Percentiles rank a stretch among this genome's conserved stretches.
These are phyloP conservation scores for Drosera capensis DNA, from an alignment of 148 eudicot genomes.

Conservation along the genomic window DNA sequence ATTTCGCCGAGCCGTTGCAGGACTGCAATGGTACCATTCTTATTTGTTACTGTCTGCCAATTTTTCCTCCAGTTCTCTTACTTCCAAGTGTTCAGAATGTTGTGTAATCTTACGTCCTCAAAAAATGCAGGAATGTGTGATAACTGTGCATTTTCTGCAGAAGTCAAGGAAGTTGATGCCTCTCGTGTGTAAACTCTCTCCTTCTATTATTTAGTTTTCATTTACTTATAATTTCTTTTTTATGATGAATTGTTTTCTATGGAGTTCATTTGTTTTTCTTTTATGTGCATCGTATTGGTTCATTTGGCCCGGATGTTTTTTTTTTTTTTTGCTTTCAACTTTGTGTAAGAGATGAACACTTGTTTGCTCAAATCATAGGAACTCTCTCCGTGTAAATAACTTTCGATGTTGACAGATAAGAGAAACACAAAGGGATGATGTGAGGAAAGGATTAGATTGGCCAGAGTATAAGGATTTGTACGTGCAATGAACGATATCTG, in stretches of 20 bases:
- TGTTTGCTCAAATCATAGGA: no score
- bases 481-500: no score
- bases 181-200: constrained; percentile 33
- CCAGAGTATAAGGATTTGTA: no score
- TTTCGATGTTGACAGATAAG: no score
- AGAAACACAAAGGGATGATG: no score
- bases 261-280: not conserved
- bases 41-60: not conserved
- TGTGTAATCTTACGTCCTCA: constrained; percentile 2
- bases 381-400: no score
- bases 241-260: not conserved
- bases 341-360: no score
- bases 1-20: constrained; percentile 85
- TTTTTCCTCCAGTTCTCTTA: not conserved
- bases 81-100: not conserved
- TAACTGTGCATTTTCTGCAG: constrained; percentile 58
- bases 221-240: not conserved
- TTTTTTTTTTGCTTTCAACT: no score
- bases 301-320: no score
- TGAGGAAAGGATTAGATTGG: no score
- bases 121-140: constrained; percentile 88
- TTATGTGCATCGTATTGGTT: no score
- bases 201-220: not conserved
- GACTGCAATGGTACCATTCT: constrained; percentile 67
- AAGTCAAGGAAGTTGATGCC: constrained; percentile 66